Percentiles rank a stretch among this genome's conserved stretches.
These are phyloP conservation scores for Sonneratia caseolaris DNA, from an alignment of 345 rosid genomes.

Conservation along the genomic window DNA sequence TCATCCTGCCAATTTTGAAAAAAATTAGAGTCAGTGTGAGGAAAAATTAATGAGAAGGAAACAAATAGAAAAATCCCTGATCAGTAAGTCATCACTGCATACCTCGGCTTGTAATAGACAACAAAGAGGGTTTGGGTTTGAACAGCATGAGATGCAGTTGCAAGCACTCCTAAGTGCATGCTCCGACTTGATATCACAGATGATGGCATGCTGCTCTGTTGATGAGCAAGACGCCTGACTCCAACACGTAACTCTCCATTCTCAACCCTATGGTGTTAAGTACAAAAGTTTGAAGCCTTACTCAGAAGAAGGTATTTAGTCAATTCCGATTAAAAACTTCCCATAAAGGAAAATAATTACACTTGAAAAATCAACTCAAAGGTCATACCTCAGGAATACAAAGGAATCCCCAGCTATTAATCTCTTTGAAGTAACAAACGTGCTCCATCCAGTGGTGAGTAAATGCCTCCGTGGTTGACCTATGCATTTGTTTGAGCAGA, in stretches of 20 bases:
- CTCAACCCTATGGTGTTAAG: constrained; percentile 41
- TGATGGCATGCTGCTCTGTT: constrained; percentile 55
- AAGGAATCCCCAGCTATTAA: constrained; percentile 84
- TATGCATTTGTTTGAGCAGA: constrained; percentile 14
- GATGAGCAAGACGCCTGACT: constrained; percentile 54
- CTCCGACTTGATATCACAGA: constrained; percentile 38
- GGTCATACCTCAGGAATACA: constrained; percentile 69
- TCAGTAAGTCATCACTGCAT: not conserved
- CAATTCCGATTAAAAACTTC: not conserved
- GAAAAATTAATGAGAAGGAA: not conserved
- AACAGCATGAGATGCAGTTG: constrained; percentile 83
- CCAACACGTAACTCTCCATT: constrained; percentile 75
- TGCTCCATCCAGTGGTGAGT: constrained; percentile 95
- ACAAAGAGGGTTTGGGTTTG: constrained; percentile 57
- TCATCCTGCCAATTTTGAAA: constrained; percentile 38
- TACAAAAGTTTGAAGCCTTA: not conserved
- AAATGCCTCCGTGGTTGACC: constrained; percentile 94
- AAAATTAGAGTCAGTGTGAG: constrained; percentile 2
- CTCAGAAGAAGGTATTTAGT: not conserved
- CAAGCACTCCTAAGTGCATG: constrained; percentile 94
- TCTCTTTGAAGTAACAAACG: constrained; percentile 84
- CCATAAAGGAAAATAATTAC: not conserved
- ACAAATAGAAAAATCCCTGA: not conserved
- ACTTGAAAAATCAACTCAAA: not conserved
- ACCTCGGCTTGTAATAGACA: constrained; percentile 93